phyloP scores from a whole-genome alignment of 768 basidiomycete species.

The Naganishia vaughanmartiniae region DNA sequence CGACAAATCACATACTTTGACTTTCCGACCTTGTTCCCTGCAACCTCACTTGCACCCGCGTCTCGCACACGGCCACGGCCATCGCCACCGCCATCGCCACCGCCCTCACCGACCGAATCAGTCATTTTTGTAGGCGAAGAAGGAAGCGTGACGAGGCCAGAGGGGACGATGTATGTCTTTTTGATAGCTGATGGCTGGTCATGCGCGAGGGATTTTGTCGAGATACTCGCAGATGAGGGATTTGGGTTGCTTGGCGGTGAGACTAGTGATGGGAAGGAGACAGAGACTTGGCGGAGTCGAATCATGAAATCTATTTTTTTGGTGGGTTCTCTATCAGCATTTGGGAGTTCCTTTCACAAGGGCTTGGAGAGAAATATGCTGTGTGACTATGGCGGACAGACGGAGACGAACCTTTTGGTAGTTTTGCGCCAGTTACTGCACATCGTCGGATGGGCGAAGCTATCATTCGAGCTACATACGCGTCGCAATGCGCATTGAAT shows the following conservation, averaged over 20 bases:
- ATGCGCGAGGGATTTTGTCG: no score
- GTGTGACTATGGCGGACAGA: no score
- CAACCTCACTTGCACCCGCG: neutral
- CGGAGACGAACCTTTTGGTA: constrained; percentile 23
- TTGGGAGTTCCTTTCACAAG: neutral
- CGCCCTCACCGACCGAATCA: no score
- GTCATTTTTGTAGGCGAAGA: neutral
- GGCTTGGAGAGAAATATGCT: no score
- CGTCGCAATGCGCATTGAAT: no score
- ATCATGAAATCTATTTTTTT: constrained; percentile 23
- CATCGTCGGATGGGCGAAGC: constrained; percentile 23
- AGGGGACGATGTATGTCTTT: constrained; percentile 18
- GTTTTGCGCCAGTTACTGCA: constrained; percentile 24
- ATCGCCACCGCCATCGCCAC: neutral
- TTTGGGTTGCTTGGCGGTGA: no score
- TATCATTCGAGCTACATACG: constrained; percentile 24
- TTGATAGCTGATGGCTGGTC: neutral
- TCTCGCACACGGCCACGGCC: no score
- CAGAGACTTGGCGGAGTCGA: constrained; percentile 20
- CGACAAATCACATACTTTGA: constrained; percentile 15
- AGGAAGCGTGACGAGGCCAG: neutral
- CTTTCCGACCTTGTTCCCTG: neutral
- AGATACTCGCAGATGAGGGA: neutral
- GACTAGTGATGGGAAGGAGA: neutral
- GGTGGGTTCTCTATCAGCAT: no score